Evolutionary conservation across 1,139 yeast genomes (phyloP), one percentile per base, ranked within the genome.

Genomic region (Saccharomyces hybrid): DNA sequence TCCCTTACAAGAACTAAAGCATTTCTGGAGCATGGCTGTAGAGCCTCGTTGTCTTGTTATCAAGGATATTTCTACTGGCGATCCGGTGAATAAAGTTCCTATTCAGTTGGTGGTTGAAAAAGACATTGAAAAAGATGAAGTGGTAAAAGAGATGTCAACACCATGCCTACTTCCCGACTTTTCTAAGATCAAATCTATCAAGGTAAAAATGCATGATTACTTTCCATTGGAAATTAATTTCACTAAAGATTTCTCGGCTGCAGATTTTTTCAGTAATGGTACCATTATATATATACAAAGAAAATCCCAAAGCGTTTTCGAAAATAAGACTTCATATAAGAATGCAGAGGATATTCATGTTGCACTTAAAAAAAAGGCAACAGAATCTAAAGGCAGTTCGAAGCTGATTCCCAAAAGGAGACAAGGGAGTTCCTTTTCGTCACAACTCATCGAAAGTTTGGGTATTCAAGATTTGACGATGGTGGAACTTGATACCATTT

Each of bases 21-120:
- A 90, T 68, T 85, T 95, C 59, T 95, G 99, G 98, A 87, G 91
- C 0, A 72, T 93, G 58, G 81, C 96, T 0, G 85, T 87, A 7
- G 93, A 85, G 61, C 85, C 88, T 1, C 73, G 97, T 55, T 90
- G 97, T 67, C 72, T 93, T 14, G 78, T 88, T 9, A 78, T 87
- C 0, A 76, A 93, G 55, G 91, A 91, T 65, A 84, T 84, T 14
- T 80, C 76, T 32, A 78, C 85, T 0, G 79, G 75, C 14, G 76
- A 75, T 52, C 81, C 88, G 1, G 73, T 76, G 60, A 66, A 59
- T 52, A 61, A 59, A 31, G 62, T 67, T 2, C 55, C 60, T 9
- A 55, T 68, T 9, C 61, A 79, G 51, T 75, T 84, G 13, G 80
- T 81, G 0, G 78, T 85, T 5, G 70, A 71, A 7, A 68, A 86